Conservation (phyloP, 768 basidiomycete genomes). For the Tephrocybe sp. region DNA sequence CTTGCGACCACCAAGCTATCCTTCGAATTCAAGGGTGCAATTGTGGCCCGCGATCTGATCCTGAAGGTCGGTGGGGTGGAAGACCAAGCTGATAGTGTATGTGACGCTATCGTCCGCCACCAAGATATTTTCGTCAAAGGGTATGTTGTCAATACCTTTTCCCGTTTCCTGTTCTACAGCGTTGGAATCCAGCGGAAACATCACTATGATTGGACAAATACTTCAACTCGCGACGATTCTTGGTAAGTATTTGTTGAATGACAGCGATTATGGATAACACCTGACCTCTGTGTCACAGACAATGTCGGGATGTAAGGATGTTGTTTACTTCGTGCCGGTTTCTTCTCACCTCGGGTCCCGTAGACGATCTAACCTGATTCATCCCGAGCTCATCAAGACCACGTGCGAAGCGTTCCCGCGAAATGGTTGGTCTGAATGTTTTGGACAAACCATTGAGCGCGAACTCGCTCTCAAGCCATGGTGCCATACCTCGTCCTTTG, state of each 20-base stretch:
- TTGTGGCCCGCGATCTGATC: conserved; percentile 50
- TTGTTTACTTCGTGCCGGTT: background rate
- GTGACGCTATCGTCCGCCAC: conserved; percentile 51
- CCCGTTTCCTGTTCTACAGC: background rate
- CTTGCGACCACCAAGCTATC: conserved; percentile 53
- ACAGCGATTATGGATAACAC: background rate
- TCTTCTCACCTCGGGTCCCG: conserved; percentile 7
- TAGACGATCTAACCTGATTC: conserved; percentile 44
- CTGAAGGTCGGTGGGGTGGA: conserved; percentile 39
- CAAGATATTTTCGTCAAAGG: conserved; percentile 48
- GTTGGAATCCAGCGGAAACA: conserved; percentile 37
- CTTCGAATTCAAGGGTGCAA: conserved; percentile 57
- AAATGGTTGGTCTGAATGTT: conserved; percentile 44
- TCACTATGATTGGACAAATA: conserved; percentile 50
- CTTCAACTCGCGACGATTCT: conserved; percentile 50
- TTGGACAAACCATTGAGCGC: conserved; percentile 41
- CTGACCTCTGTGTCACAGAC: conserved; percentile 25
- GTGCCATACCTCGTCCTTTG: conserved; percentile 51
- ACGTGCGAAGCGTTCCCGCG: conserved; percentile 42
- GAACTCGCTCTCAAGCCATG: conserved; percentile 48
- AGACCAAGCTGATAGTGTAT: conserved; percentile 53
- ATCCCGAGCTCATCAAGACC: conserved; percentile 38
- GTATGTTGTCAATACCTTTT: conserved; percentile 20
- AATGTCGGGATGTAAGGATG: conserved; percentile 43
- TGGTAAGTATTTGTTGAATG: conserved; percentile 26